Evolutionary conservation across 768 basidiomycete genomes (phyloP).

Genomic region (Galerina marginata): DNA sequence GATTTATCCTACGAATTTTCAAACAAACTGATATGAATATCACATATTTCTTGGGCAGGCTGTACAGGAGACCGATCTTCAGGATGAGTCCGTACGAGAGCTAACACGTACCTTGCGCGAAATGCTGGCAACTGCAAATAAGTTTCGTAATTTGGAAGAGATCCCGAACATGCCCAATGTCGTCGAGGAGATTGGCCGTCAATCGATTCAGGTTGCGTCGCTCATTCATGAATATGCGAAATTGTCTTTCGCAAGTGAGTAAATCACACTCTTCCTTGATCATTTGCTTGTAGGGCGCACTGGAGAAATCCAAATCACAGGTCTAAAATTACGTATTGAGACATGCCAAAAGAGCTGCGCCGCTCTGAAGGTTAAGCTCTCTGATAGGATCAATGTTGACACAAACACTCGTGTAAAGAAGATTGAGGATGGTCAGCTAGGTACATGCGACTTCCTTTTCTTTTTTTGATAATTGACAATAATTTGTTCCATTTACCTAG

Average conservation of each 20-base stretch:
- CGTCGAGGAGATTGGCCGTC: conserved; percentile 1
- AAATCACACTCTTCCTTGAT: too few species aligned
- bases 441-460: too few species aligned
- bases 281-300: too few species aligned
- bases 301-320: too few species aligned
- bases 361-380: too few species aligned
- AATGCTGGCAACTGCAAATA: conserved; percentile 6
- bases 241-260: background rate
- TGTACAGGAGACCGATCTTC: background rate
- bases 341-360: too few species aligned
- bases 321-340: too few species aligned
- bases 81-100: background rate
- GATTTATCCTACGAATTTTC: background rate
- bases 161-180: conserved; percentile 5
- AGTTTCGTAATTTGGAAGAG: background rate
- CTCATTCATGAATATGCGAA: conserved; percentile 9
- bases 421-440: too few species aligned
- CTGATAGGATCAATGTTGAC: too few species aligned
- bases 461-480: too few species aligned
- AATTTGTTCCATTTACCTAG: too few species aligned
- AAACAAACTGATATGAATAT: background rate
- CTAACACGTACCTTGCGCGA: background rate
- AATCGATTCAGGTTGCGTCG: background rate
- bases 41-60: background rate
- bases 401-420: too few species aligned